Percentiles rank a stretch among this genome's conserved stretches.
phyloP scores from a whole-genome alignment of 441 rosid genomes.

The Gossypium davidsonii region DNA sequence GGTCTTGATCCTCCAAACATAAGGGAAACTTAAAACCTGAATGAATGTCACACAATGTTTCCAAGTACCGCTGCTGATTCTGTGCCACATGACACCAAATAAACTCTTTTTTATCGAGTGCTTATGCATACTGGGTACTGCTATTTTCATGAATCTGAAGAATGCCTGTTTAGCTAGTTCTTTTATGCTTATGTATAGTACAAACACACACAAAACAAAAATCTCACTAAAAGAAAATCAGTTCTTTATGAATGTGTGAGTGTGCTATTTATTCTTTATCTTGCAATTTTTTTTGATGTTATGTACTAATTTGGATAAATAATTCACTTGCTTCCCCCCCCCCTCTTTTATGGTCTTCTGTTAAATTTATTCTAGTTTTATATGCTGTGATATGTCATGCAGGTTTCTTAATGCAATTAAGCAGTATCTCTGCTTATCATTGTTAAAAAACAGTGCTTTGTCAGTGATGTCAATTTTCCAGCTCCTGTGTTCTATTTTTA shows the following conservation, averaged over 20 bases:
- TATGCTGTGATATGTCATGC: slow-evolving; percentile 24
- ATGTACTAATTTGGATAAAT: not conserved
- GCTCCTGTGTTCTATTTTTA: slow-evolving; percentile 89
- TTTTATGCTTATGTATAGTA: not conserved
- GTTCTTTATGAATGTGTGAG: not conserved
- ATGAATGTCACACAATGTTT: not conserved
- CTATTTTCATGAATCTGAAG: slow-evolving; percentile 3
- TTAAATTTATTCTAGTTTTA: not conserved
- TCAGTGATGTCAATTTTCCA: slow-evolving; percentile 96
- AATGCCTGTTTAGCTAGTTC: slow-evolving; percentile 5
- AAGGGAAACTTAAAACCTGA: not conserved
- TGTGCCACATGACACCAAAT: not conserved
- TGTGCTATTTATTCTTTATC: slow-evolving; percentile 11
- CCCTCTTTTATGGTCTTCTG: not conserved
- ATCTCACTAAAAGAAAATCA: not conserved
- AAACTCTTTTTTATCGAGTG: not conserved
- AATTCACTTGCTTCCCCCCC: not conserved
- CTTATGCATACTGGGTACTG: not conserved
- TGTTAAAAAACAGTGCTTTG: slow-evolving; percentile 92
- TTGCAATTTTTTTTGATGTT: not conserved
- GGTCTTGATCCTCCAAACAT: not conserved
- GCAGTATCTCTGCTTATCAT: slow-evolving; percentile 86
- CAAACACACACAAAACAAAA: not conserved
- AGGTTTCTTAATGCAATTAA: slow-evolving; percentile 88
- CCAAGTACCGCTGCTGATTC: not conserved